Conservation (phyloP, 306 rosid species). For the Lagenaria siceraria region DNA sequence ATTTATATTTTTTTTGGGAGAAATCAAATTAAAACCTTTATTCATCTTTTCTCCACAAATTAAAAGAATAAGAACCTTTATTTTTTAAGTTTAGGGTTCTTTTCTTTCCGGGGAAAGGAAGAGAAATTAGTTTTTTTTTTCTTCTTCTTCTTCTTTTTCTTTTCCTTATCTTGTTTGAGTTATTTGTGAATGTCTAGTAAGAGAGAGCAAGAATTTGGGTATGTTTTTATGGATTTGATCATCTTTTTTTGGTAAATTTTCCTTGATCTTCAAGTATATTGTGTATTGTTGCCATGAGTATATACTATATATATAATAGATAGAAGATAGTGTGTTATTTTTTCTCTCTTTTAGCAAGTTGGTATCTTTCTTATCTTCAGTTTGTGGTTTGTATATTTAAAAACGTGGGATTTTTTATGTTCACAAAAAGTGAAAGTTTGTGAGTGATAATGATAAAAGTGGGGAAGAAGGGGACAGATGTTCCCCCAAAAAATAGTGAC, state of each 20-base stretch:
- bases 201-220: background rate
- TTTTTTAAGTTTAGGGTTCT: background rate
- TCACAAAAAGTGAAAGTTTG: background rate
- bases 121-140: background rate
- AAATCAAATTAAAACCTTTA: background rate
- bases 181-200: background rate
- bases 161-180: background rate
- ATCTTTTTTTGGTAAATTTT: background rate
- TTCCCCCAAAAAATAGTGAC: background rate
- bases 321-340: background rate
- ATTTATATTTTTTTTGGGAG: background rate
- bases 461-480: background rate
- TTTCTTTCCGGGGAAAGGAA: background rate
- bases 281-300: background rate
- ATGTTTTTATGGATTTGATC: background rate
- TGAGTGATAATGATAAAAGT: background rate
- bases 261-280: background rate
- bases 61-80: background rate
- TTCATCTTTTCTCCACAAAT: background rate
- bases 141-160: background rate
- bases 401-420: background rate
- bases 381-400: background rate
- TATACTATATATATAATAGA: background rate
- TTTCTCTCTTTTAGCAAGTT: background rate
- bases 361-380: background rate